Evolutionary conservation across 768 basidiomycete species (phyloP).

Genomic region (Boletus reticulatus): DNA sequence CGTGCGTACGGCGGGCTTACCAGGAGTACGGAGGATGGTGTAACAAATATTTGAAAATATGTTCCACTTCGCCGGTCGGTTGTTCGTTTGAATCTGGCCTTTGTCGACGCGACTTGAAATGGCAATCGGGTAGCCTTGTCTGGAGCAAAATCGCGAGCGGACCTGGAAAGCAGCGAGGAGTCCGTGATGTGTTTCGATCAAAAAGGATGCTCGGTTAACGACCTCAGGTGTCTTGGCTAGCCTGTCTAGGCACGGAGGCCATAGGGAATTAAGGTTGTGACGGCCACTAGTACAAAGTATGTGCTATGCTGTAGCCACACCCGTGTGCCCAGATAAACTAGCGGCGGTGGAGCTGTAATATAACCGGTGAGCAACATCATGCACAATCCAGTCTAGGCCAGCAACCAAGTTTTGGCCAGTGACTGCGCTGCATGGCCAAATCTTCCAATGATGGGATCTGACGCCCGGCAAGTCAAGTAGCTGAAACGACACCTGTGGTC

Average conservation of each 20-base stretch:
- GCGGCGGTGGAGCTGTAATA: slow-evolving; percentile 65
- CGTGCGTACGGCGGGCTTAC: not conserved
- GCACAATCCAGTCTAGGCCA: slow-evolving; percentile 91
- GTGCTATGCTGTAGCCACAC: not conserved
- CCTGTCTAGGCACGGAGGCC: slow-evolving; percentile 10
- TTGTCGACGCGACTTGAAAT: slow-evolving; percentile 10
- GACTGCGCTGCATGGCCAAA: slow-evolving; percentile 89
- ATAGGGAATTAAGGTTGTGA: slow-evolving; percentile 5
- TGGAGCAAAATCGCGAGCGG: slow-evolving; percentile 8
- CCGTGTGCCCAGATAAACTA: slow-evolving; percentile 1
- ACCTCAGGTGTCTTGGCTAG: not conserved
- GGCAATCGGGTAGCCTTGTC: slow-evolving; percentile 3
- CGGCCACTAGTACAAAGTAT: not conserved
- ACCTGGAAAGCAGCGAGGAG: slow-evolving; percentile 2
- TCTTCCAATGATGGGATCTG: slow-evolving; percentile 86
- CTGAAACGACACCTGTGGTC: slow-evolving; percentile 39
- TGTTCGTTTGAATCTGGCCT: slow-evolving; percentile 8
- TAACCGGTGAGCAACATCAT: slow-evolving; percentile 81
- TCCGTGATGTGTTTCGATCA: slow-evolving; percentile 11
- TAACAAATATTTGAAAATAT: not conserved
- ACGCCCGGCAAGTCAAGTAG: slow-evolving; percentile 79
- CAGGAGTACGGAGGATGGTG: slow-evolving; percentile 5
- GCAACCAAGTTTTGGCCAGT: slow-evolving; percentile 81
- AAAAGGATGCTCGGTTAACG: slow-evolving; percentile 1
- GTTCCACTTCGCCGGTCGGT: slow-evolving; percentile 7